Conservation (phyloP, 2,329 filamentous ascomycete genomes). For the Daldinia sp. region DNA sequence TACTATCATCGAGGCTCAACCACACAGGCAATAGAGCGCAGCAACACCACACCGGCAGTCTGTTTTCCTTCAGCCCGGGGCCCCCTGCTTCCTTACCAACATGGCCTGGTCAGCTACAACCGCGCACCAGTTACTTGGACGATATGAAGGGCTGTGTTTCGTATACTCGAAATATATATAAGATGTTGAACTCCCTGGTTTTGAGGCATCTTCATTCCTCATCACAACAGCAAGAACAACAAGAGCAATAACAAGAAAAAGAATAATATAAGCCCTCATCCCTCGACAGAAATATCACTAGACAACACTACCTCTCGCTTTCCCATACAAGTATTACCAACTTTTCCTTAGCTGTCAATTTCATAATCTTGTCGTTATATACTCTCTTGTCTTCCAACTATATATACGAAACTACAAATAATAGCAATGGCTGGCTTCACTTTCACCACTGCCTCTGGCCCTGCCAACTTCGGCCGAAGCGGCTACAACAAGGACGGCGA, state of each 20-base stretch:
- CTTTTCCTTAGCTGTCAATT: not conserved
- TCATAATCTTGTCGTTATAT: constrained; percentile 5
- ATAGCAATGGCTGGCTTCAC: constrained; percentile 51
- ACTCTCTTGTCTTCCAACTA: not conserved
- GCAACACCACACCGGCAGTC: constrained; percentile 27
- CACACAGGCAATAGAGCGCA: constrained; percentile 9
- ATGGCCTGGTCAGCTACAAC: constrained; percentile 17
- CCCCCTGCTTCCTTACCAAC: constrained; percentile 15
- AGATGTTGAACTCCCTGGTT: constrained; percentile 29
- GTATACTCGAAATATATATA: constrained; percentile 39
- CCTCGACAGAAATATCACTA: constrained; percentile 1
- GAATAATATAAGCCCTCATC: not conserved
- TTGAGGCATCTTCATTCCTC: constrained; percentile 29
- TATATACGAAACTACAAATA: constrained; percentile 11
- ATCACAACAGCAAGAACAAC: constrained; percentile 35
- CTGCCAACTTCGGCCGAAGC: constrained; percentile 53
- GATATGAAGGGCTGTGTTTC: constrained; percentile 13
- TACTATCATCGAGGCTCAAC: constrained; percentile 28
- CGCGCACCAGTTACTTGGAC: constrained; percentile 14
- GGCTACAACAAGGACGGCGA: constrained; percentile 54
- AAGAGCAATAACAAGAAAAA: constrained; percentile 31
- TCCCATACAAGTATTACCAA: not conserved
- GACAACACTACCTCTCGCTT: not conserved
- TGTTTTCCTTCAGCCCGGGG: constrained; percentile 18
- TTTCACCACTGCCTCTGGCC: constrained; percentile 45